Percentiles rank a stretch among this genome's conserved stretches.
Conservation (phyloP, 169 alveolate species). For the Besnoitia besnoiti region DNA sequence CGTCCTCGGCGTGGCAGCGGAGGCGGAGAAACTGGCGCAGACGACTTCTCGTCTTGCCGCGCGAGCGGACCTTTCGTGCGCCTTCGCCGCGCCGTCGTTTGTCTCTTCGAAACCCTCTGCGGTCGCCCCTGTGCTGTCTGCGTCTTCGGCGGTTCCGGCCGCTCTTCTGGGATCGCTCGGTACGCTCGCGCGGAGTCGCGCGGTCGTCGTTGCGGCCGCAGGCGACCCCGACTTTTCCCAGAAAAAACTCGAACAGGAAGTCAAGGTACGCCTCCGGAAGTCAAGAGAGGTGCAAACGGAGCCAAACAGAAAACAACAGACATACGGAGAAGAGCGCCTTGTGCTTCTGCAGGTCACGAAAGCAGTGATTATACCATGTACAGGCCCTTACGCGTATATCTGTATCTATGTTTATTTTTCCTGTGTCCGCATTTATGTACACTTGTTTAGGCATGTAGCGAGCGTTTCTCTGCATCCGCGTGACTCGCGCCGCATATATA, state of each 20-base stretch:
- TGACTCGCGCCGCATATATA: neutral
- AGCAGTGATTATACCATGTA: too few relatives aligned
- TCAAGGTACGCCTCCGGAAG: neutral
- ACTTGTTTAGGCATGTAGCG: too few relatives aligned
- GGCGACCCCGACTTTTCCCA: neutral
- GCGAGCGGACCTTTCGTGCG: neutral
- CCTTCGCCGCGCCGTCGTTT: neutral
- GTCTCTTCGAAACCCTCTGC: neutral
- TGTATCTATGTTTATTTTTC: too few relatives aligned
- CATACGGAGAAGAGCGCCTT: too few relatives aligned
- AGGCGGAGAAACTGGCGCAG: slow-evolving; percentile 17
- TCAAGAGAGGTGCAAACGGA: too few relatives aligned
- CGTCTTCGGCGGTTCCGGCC: too few relatives aligned
- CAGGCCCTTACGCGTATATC: too few relatives aligned
- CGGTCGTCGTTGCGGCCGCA: neutral
- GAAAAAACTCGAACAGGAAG: neutral
- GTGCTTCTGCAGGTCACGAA: too few relatives aligned
- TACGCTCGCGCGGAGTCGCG: neutral
- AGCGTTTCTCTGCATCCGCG: neutral
- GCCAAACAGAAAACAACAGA: too few relatives aligned
- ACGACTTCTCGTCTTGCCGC: neutral
- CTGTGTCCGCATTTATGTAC: too few relatives aligned
- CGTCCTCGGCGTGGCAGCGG: neutral
- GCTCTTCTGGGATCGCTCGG: too few relatives aligned
- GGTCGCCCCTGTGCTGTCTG: too few relatives aligned